phyloP scores from a whole-genome alignment of 2,329 filamentous ascomycete genomes.

The Apiospora arundinis region DNA sequence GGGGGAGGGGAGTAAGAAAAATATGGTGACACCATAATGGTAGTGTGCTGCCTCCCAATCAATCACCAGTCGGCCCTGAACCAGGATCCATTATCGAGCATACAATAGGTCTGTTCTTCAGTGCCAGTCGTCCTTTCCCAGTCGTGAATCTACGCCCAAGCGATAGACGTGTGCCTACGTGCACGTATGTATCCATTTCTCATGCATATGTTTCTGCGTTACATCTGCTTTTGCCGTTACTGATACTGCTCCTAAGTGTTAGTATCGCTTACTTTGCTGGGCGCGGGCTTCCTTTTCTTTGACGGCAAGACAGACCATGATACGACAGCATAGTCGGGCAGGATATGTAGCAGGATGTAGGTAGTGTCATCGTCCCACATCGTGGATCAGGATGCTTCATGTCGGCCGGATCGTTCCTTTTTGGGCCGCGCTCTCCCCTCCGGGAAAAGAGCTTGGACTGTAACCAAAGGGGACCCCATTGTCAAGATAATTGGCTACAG shows the following conservation, averaged over 20 bases:
- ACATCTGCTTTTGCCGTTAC: not conserved
- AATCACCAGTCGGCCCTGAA: not conserved
- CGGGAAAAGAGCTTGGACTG: not conserved
- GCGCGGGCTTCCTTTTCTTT: not conserved
- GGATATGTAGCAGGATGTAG: not conserved
- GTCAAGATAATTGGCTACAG: not conserved
- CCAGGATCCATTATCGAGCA: not conserved
- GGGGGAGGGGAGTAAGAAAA: not conserved
- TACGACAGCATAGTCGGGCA: not conserved
- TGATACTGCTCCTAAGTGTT: not conserved
- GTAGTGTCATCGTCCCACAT: not conserved
- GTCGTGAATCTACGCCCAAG: not conserved
- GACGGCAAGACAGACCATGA: not conserved
- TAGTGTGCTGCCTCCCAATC: constrained; percentile 1
- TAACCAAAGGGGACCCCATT: not conserved
- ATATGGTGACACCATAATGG: not conserved
- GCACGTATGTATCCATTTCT: not conserved
- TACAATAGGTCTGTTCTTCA: not conserved
- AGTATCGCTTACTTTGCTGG: not conserved
- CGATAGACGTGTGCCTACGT: no score
- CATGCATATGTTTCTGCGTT: not conserved
- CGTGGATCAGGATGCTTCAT: not conserved
- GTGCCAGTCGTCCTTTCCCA: not conserved
- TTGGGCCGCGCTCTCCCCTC: not conserved
- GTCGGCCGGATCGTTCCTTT: not conserved